Percentiles rank a stretch among this genome's conserved stretches.
These are phyloP conservation scores for Shiraia sp. DNA, from an alignment of 2,329 filamentous ascomycete species.

Conservation along the genomic window DNA sequence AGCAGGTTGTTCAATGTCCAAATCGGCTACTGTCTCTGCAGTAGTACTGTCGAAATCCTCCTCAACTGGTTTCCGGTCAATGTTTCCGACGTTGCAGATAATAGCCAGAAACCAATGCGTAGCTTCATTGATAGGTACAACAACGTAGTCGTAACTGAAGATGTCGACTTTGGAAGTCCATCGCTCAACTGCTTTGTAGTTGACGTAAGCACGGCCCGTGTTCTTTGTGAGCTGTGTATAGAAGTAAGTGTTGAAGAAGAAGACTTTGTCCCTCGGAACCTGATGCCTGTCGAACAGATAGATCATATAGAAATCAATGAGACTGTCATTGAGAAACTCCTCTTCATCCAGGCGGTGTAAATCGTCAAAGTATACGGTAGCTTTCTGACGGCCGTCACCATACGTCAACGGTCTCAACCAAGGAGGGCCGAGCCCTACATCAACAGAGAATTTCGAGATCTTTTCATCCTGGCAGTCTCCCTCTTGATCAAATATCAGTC, in stretches of 20 bases:
- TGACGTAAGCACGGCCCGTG: conserved; percentile 62
- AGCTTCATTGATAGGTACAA: conserved; percentile 88
- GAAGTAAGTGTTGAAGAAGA: conserved; percentile 94
- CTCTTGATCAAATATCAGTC: background rate
- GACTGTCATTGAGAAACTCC: conserved; percentile 88
- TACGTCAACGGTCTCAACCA: conserved; percentile 62
- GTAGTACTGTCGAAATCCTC: conserved; percentile 10
- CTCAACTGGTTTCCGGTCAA: conserved; percentile 48
- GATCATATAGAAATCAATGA: conserved; percentile 85
- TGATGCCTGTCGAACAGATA: conserved; percentile 43
- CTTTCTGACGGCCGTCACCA: conserved; percentile 63
- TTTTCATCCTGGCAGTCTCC: background rate
- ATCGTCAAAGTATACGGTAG: conserved; percentile 71
- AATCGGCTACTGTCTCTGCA: background rate
- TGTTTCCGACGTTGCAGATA: conserved; percentile 80
- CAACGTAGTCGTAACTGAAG: conserved; percentile 82
- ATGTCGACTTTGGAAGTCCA: conserved; percentile 90
- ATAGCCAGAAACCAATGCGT: conserved; percentile 93
- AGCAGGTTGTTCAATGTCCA: background rate
- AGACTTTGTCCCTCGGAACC: conserved; percentile 64
- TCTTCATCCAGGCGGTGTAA: conserved; percentile 79
- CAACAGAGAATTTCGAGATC: conserved; percentile 22
- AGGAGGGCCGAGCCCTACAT: conserved; percentile 27
- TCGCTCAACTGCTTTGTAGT: conserved; percentile 80
- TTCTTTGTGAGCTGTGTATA: conserved; percentile 72